Percentiles rank a stretch among this genome's conserved stretches.
These are phyloP conservation scores for Naganishia onofrii DNA, from an alignment of 768 basidiomycete genomes.

Conservation along the genomic window DNA sequence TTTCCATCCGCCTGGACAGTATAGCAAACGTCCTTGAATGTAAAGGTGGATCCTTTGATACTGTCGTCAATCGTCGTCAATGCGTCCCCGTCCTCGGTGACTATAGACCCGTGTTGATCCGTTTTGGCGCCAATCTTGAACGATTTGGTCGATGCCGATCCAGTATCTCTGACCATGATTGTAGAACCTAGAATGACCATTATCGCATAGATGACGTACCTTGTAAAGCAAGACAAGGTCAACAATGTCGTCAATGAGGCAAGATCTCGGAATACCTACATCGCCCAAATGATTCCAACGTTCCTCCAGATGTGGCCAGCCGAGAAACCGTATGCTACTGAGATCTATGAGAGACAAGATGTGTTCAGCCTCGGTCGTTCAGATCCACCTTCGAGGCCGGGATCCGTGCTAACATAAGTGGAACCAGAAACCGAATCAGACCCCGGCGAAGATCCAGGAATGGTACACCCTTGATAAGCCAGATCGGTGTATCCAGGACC, in stretches of 20 bases:
- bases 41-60: not conserved
- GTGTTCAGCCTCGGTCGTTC: conserved; percentile 31
- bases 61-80: not conserved
- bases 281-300: conserved; percentile 39
- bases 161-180: no score
- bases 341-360: conserved; percentile 28
- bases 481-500: conserved; percentile 6
- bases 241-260: conserved; percentile 18
- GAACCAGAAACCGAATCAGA: no score
- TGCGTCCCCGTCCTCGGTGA: no score
- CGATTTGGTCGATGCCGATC: no score
- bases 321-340: conserved; percentile 25
- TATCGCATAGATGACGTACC: not conserved
- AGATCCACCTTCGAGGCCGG: conserved; percentile 15
- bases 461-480: not conserved
- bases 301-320: conserved; percentile 41
- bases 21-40: not conserved
- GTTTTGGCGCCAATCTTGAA: conserved; percentile 4
- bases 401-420: not conserved
- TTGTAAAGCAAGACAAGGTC: not conserved
- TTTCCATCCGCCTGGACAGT: not conserved
- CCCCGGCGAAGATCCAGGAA: not conserved
- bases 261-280: conserved; percentile 44
- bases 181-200: no score
- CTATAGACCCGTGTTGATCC: not conserved